Base-by-base conservation (phyloP, 805 yeast species). In the Ogataea naganishii region DNA sequence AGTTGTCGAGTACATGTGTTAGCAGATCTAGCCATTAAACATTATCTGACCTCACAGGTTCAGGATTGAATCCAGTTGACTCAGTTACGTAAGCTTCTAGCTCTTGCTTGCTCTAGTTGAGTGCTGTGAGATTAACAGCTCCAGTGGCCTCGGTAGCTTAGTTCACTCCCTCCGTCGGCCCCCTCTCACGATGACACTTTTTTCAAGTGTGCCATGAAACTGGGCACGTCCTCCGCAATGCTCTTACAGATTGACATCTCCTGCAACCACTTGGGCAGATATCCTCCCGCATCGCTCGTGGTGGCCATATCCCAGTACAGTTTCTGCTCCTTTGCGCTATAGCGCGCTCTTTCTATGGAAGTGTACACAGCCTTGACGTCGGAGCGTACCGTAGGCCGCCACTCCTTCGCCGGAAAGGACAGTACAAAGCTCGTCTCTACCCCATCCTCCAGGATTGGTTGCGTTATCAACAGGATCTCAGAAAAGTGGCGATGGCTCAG, bases 221-320 rank as follows among this genome's bases (percentile, higher is more conserved):
- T 43, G 4, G 65, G 64, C 2, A 62, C 64, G 36, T 62, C 67
- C 11, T 51, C 46, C 14, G 58, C 47, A 9, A 62, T 58, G 14
- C 58, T 52, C 32, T 56, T 58, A 6, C 60, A 55, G 27, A 61
- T 57, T 36, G 57, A 55, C 8, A 58, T 40, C 37, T 56, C 57
- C 33, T 62, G 67, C 11, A 62, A 17, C 54, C 58, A 58, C 29
- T 53, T 48, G 6, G 66, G 66, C 5, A 62, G 53, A 27, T 47
- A 46, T 1, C 67, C 67, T 22, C 63, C 62, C 14, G 62, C 58
- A 37, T 62, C 62, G 32, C 60, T 52, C 6, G 49, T 34, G 2
- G 65, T 58, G 17, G 54, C 47, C 65, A 61, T 62, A 5, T 35
- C 37, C 67, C 67, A 62, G 18, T 42, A 48, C 6, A 48, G 27